phyloP scores from a whole-genome alignment of 164 flowering plant genomes.

The Chloranthus sessilifolius region DNA sequence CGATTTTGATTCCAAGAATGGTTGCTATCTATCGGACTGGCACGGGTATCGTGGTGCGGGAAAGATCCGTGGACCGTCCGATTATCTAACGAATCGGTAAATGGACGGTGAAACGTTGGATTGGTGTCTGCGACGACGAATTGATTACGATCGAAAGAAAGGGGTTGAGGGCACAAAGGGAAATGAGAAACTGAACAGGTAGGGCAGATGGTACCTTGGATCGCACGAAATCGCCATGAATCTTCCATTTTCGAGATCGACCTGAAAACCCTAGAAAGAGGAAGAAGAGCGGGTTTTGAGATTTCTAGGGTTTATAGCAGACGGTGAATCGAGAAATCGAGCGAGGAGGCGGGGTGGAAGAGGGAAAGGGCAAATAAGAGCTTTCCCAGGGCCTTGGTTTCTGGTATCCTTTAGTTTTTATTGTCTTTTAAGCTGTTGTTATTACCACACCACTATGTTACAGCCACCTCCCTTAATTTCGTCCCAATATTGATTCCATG shows the following conservation, averaged over 20 bases:
- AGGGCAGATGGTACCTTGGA: conserved; percentile 49
- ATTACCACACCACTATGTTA: too few species aligned
- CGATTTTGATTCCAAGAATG: conserved; percentile 23
- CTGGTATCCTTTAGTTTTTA: too few species aligned
- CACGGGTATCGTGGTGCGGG: conserved; percentile 15
- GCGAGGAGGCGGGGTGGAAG: too few species aligned
- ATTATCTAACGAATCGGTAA: conserved; percentile 26
- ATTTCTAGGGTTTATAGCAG: too few species aligned
- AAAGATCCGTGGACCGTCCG: not conserved
- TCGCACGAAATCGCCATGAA: conserved; percentile 49
- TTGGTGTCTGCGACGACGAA: not conserved
- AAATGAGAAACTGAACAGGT: conserved; percentile 55
- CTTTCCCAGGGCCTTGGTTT: too few species aligned
- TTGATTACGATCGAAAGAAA: conserved; percentile 21
- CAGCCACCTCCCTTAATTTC: too few species aligned
- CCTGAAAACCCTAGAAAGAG: too few species aligned
- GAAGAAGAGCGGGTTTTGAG: too few species aligned
- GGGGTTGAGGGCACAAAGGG: conserved; percentile 64
- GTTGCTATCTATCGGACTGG: conserved; percentile 5
- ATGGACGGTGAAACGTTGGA: conserved; percentile 20
- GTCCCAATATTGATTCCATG: too few species aligned
- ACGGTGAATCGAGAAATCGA: too few species aligned
- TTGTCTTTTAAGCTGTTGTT: too few species aligned
- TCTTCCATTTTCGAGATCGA: conserved; percentile 31
- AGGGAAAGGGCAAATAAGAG: too few species aligned